A percentile compares a stretch with the other conserved stretches of the same genome.
Evolutionary conservation across 257 asterid species (phyloP).

Genomic region (Nicotiana otophora): DNA sequence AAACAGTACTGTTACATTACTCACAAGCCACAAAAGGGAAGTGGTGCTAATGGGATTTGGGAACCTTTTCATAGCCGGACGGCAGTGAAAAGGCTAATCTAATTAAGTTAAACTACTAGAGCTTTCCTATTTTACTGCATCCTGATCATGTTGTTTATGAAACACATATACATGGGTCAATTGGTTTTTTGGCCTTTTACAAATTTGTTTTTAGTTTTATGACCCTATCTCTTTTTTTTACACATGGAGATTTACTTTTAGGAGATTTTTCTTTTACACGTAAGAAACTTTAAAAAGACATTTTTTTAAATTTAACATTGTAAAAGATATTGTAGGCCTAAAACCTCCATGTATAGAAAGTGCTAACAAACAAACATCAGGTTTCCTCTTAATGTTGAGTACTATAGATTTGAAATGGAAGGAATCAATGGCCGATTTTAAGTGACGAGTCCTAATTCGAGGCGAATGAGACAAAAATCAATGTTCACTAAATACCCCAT

Average conservation of each 20-base stretch:
- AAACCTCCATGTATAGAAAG: not conserved
- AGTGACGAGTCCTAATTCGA: slow-evolving; percentile 19
- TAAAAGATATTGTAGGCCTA: too few relatives aligned
- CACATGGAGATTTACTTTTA: too few relatives aligned
- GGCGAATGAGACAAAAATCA: slow-evolving; percentile 35
- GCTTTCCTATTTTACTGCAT: too few relatives aligned
- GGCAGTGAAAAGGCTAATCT: not conserved
- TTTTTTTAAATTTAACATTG: too few relatives aligned
- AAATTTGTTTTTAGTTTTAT: too few relatives aligned
- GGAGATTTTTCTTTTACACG: too few relatives aligned
- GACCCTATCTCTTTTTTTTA: too few relatives aligned
- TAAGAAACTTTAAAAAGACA: too few relatives aligned
- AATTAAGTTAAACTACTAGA: too few relatives aligned
- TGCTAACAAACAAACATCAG: not conserved
- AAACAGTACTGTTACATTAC: not conserved
- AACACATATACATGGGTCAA: not conserved
- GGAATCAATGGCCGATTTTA: slow-evolving; percentile 46
- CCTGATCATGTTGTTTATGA: not conserved
- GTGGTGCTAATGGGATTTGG: not conserved
- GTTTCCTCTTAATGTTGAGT: not conserved
- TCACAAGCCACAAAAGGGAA: not conserved
- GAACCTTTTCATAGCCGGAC: too few relatives aligned
- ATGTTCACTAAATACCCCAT: slow-evolving; percentile 5
- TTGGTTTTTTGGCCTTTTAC: too few relatives aligned
- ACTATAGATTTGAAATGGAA: slow-evolving; percentile 12